Conservation (phyloP, 805 yeast species). For the Candida jianshihensis region DNA sequence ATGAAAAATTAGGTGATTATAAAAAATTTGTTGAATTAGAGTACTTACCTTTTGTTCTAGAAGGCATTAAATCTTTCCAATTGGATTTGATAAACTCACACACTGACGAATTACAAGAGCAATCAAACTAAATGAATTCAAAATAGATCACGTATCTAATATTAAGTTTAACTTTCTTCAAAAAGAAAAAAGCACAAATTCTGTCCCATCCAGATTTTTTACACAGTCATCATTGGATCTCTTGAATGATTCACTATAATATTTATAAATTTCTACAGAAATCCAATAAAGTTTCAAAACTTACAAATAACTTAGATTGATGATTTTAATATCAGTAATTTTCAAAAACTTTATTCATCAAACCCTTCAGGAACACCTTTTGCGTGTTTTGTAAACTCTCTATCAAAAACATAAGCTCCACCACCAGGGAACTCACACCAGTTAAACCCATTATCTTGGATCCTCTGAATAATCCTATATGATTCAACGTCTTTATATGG, state of each 20-base stretch:
- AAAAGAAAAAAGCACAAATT: too few relatives aligned
- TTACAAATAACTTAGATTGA: too few relatives aligned
- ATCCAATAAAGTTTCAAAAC: too few relatives aligned
- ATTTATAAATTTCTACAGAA: too few relatives aligned
- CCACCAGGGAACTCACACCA: slow-evolving; percentile 47
- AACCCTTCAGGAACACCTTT: slow-evolving; percentile 88
- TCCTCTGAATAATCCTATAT: slow-evolving; percentile 55
- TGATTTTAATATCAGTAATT: too few relatives aligned
- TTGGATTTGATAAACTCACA: slow-evolving; percentile 54
- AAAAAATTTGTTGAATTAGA: slow-evolving; percentile 33
- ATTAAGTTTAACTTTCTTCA: too few relatives aligned
- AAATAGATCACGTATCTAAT: too few relatives aligned
- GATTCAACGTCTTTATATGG: slow-evolving; percentile 82
- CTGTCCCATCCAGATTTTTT: too few relatives aligned
- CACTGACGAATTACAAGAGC: slow-evolving; percentile 55
- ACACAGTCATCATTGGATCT: too few relatives aligned
- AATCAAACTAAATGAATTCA: too few relatives aligned
- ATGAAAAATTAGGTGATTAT: slow-evolving; percentile 34
- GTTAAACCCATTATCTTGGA: slow-evolving; percentile 47
- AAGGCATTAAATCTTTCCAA: slow-evolving; percentile 52
- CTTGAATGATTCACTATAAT: too few relatives aligned
- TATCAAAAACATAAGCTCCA: slow-evolving; percentile 39
- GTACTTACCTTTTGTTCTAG: slow-evolving; percentile 45
- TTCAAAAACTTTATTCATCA: too few relatives aligned
- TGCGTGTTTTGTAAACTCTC: slow-evolving; percentile 47